Conservation (phyloP, 1,284 basidiomycete genomes). For the Fistulina hepatica region DNA sequence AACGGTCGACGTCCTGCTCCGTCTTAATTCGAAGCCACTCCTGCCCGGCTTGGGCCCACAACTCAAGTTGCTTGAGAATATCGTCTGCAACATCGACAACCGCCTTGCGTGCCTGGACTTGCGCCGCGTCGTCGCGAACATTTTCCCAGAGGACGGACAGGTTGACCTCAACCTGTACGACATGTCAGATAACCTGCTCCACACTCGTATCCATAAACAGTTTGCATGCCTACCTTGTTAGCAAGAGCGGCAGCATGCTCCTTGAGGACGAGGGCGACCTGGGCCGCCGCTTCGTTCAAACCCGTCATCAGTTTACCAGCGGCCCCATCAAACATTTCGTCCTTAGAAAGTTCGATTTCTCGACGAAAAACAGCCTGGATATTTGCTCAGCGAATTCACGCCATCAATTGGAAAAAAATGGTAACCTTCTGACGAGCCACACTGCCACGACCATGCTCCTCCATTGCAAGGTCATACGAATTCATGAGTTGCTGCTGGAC, state of each 20-base stretch:
- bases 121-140: constrained; percentile 34
- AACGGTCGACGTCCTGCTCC: too few relatives aligned
- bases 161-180: constrained; percentile 41
- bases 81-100: constrained; percentile 28
- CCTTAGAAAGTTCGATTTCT: constrained; percentile 32
- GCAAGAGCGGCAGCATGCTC: constrained; percentile 37
- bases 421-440: constrained; percentile 49
- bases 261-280: constrained; percentile 38
- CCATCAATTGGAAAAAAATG: neutral
- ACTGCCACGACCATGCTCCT: constrained; percentile 42
- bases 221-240: constrained; percentile 33
- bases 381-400: constrained; percentile 1
- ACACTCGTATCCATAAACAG: neutral
- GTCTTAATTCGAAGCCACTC: constrained; percentile 17
- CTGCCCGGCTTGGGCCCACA: constrained; percentile 34
- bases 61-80: constrained; percentile 31
- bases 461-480: constrained; percentile 42
- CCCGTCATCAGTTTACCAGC: constrained; percentile 39
- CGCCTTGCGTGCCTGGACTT: constrained; percentile 30
- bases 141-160: constrained; percentile 51
- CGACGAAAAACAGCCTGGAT: constrained; percentile 36
- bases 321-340: constrained; percentile 41
- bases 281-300: constrained; percentile 35
- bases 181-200: neutral
- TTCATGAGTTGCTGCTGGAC: constrained; percentile 38